Evolutionary conservation across 768 basidiomycete species (phyloP).

Genomic region (Trametes punicea): DNA sequence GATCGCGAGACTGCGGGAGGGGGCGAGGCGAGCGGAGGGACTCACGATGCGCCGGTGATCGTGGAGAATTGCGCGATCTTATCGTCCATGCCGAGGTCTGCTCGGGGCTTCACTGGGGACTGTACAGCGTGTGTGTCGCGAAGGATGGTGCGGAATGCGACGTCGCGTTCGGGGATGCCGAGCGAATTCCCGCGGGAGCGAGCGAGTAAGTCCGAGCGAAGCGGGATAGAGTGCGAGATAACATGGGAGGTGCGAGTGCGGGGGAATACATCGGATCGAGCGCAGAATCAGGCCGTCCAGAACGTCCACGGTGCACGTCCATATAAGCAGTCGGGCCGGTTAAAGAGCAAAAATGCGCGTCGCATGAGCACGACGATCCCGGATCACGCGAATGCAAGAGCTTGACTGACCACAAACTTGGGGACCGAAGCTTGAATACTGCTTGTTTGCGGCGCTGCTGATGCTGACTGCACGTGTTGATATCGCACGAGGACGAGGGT

Average conservation of each 20-base stretch:
- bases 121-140: too few relatives aligned
- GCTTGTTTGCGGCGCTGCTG: too few relatives aligned
- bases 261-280: constrained; percentile 1
- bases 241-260: not conserved
- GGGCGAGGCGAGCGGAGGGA: not conserved
- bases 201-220: too few relatives aligned
- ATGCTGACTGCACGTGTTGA: not conserved
- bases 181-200: too few relatives aligned
- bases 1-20: not conserved
- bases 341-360: too few relatives aligned
- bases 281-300: not conserved
- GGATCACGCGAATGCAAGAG: too few relatives aligned
- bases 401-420: too few relatives aligned
- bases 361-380: too few relatives aligned
- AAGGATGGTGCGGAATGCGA: too few relatives aligned
- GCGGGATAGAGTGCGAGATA: not conserved
- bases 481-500: not conserved
- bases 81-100: constrained; percentile 36
- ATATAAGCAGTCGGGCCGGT: too few relatives aligned
- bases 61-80: constrained; percentile 55
- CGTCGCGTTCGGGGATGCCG: too few relatives aligned
- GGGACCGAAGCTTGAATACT: too few relatives aligned
- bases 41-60: constrained; percentile 72
- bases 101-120: constrained; percentile 7
- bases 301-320: not conserved